A percentile compares a stretch with the other conserved stretches of the same genome.
Conservation (phyloP, 1,139 yeast genomes). For the Chernovozyma sophiae-reginae region DNA sequence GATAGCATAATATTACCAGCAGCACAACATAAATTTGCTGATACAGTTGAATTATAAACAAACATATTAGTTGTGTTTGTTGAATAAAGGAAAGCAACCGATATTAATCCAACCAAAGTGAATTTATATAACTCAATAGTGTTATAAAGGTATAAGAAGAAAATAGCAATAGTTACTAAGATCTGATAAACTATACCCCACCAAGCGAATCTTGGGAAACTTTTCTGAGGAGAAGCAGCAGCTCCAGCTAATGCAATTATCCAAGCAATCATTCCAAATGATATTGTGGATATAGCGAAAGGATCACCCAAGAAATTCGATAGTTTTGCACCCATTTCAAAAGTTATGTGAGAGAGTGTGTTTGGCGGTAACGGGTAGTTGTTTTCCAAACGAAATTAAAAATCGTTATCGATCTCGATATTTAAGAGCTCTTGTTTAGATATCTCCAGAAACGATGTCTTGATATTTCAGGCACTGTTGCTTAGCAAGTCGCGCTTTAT, state of each 20-base stretch:
- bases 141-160: slow-evolving; percentile 62
- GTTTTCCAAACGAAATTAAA: too few species aligned
- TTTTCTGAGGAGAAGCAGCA: slow-evolving; percentile 49
- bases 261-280: slow-evolving; percentile 70
- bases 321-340: slow-evolving; percentile 39
- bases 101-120: slow-evolving; percentile 53
- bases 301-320: slow-evolving; percentile 64
- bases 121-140: slow-evolving; percentile 68
- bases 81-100: slow-evolving; percentile 73
- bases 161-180: slow-evolving; percentile 50
- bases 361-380: too few species aligned
- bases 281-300: slow-evolving; percentile 63
- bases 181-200: slow-evolving; percentile 93
- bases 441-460: too few species aligned
- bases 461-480: too few species aligned
- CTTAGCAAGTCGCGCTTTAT: too few species aligned
- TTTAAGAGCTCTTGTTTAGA: too few species aligned
- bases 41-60: slow-evolving; percentile 60
- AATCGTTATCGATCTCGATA: too few species aligned
- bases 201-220: slow-evolving; percentile 86
- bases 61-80: slow-evolving; percentile 79
- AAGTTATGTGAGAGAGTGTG: too few species aligned
- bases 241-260: slow-evolving; percentile 84
- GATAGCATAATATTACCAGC: slow-evolving; percentile 87
- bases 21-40: slow-evolving; percentile 77